phyloP scores from a whole-genome alignment of 805 yeast genomes.

The Maudiozyma serrabonitensis region DNA sequence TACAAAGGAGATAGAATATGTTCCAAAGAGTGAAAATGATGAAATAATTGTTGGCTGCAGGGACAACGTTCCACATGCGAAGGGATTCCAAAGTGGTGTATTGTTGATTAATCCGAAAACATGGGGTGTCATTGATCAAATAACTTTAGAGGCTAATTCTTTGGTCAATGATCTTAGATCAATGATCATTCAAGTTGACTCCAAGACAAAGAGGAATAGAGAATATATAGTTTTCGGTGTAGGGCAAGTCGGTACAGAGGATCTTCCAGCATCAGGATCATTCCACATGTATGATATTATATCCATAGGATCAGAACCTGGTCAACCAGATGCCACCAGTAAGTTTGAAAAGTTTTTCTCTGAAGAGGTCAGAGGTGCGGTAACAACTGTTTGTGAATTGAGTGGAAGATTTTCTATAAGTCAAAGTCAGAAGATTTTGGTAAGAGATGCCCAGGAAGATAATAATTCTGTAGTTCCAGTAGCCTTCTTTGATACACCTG shows the following conservation, averaged over 20 bases:
- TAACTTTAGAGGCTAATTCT: constrained; percentile 60
- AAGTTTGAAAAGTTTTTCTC: constrained; percentile 62
- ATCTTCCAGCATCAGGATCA: constrained; percentile 67
- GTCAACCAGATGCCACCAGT: constrained; percentile 71
- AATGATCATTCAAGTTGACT: constrained; percentile 30
- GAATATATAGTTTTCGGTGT: constrained; percentile 76
- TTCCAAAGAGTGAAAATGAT: constrained; percentile 68
- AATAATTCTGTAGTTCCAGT: constrained; percentile 83
- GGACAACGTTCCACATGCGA: constrained; percentile 40
- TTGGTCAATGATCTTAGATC: constrained; percentile 34
- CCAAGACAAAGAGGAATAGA: constrained; percentile 36
- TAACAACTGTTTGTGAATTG: constrained; percentile 63
- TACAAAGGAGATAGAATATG: constrained; percentile 46
- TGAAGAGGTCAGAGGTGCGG: constrained; percentile 79
- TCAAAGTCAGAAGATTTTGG: constrained; percentile 74
- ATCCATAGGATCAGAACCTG: constrained; percentile 83
- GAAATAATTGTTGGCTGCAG: constrained; percentile 46
- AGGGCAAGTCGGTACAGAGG: constrained; percentile 68
- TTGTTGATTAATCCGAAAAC: constrained; percentile 61
- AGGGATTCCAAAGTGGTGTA: constrained; percentile 48
- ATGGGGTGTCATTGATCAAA: constrained; percentile 68
- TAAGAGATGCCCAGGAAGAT: constrained; percentile 78
- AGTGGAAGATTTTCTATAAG: constrained; percentile 76
- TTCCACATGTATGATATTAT: constrained; percentile 66
- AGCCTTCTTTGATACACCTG: constrained; percentile 82